A percentile compares a stretch with the other conserved stretches of the same genome.
phyloP scores from a whole-genome alignment of 352 stramenopile species.

The Phytophthora vignae region DNA sequence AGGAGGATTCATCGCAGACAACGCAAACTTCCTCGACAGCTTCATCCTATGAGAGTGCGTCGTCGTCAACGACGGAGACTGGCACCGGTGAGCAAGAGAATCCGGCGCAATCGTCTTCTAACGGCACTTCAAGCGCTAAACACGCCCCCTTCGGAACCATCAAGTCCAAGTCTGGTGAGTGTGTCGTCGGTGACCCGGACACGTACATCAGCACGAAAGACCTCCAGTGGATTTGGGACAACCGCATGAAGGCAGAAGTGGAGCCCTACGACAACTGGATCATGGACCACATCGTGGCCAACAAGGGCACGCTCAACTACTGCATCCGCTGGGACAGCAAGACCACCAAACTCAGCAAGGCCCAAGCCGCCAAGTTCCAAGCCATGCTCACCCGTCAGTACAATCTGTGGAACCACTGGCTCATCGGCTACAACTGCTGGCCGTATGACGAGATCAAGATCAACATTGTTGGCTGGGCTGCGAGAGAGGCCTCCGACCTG shows the following conservation, averaged over 20 bases:
- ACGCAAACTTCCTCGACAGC: background rate
- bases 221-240: slow-evolving; percentile 22
- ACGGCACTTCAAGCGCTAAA: background rate
- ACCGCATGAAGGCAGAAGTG: slow-evolving; percentile 5
- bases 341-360: slow-evolving; percentile 36
- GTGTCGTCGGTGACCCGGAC: slow-evolving; percentile 25
- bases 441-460: slow-evolving; percentile 34
- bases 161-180: slow-evolving; percentile 28
- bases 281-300: slow-evolving; percentile 45
- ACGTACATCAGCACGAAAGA: slow-evolving; percentile 27
- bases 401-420: slow-evolving; percentile 36
- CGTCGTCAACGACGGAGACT: no score
- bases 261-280: slow-evolving; percentile 20
- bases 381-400: slow-evolving; percentile 42
- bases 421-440: slow-evolving; percentile 37
- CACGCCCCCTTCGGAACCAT: slow-evolving; percentile 32
- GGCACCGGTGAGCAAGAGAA: no score
- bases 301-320: slow-evolving; percentile 47
- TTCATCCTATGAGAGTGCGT: no score
- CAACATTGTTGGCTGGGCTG: slow-evolving; percentile 29
- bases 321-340: slow-evolving; percentile 54
- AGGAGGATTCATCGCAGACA: background rate
- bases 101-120: background rate
- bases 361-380: slow-evolving; percentile 46
- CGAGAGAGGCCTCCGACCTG: slow-evolving; percentile 24